Conservation (phyloP, 164 flowering plant species). For the Paratinospora sagittata region DNA sequence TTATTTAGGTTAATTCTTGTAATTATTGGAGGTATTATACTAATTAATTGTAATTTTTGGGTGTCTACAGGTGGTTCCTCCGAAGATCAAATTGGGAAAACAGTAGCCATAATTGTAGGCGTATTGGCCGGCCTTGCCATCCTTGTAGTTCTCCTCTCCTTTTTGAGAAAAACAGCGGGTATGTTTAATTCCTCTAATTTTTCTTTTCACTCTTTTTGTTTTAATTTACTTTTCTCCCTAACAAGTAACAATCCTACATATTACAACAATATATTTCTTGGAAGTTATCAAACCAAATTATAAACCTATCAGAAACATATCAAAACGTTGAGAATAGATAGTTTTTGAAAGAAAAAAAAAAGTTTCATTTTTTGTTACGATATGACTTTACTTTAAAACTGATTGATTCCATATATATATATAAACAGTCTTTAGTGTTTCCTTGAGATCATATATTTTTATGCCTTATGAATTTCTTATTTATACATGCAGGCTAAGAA, state of each 20-base stretch:
- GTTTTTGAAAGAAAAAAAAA: too few relatives aligned
- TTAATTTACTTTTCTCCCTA: too few relatives aligned
- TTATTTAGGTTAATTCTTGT: not conserved
- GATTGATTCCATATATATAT: too few relatives aligned
- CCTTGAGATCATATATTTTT: too few relatives aligned
- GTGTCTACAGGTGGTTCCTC: conserved; percentile 38
- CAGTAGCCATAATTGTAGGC: conserved; percentile 81
- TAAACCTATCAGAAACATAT: too few relatives aligned
- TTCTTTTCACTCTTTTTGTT: not conserved
- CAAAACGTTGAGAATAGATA: too few relatives aligned
- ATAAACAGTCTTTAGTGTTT: too few relatives aligned
- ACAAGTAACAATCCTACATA: too few relatives aligned
- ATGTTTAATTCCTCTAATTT: not conserved
- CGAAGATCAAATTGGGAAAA: conserved; percentile 67
- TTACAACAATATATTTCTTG: too few relatives aligned
- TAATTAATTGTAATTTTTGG: conserved; percentile 7
- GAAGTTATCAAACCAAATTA: too few relatives aligned
- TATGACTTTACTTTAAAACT: too few relatives aligned
- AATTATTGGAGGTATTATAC: not conserved
- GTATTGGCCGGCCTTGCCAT: conserved; percentile 61
- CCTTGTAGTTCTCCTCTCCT: conserved; percentile 70
- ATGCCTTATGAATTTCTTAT: not conserved
- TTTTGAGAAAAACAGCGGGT: conserved; percentile 47
- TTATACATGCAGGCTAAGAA: conserved; percentile 15
- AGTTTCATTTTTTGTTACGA: too few relatives aligned